phyloP scores from a whole-genome alignment of 306 rosid species.

The Corylus americana region DNA sequence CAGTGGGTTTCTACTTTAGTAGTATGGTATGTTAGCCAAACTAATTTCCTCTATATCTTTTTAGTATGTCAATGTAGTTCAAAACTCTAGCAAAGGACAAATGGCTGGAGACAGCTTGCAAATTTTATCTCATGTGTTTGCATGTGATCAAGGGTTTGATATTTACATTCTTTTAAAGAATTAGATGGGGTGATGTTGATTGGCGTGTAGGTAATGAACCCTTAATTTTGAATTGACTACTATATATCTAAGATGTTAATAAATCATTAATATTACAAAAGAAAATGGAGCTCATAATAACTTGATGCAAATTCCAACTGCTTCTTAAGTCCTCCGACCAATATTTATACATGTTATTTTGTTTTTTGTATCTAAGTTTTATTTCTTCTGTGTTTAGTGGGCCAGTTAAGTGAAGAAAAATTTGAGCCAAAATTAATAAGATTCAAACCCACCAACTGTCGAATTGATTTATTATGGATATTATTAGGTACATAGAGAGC shows the following conservation, averaged over 20 bases:
- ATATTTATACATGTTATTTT: background rate
- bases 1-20: slow-evolving; percentile 98
- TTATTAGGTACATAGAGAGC: background rate
- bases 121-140: background rate
- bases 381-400: background rate
- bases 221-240: background rate
- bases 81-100: background rate
- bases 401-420: background rate
- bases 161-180: background rate
- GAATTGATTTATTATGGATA: background rate
- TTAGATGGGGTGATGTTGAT: background rate
- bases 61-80: background rate
- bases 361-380: background rate
- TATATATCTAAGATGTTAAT: background rate
- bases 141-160: background rate
- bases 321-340: background rate
- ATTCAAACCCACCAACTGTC: background rate
- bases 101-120: background rate
- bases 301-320: background rate
- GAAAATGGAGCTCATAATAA: background rate
- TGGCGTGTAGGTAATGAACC: background rate
- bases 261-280: background rate
- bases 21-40: slow-evolving; percentile 65
- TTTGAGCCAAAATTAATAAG: background rate
- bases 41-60: background rate